Conservation (phyloP, 805 yeast genomes). For the Blastobotrys attinorum region DNA sequence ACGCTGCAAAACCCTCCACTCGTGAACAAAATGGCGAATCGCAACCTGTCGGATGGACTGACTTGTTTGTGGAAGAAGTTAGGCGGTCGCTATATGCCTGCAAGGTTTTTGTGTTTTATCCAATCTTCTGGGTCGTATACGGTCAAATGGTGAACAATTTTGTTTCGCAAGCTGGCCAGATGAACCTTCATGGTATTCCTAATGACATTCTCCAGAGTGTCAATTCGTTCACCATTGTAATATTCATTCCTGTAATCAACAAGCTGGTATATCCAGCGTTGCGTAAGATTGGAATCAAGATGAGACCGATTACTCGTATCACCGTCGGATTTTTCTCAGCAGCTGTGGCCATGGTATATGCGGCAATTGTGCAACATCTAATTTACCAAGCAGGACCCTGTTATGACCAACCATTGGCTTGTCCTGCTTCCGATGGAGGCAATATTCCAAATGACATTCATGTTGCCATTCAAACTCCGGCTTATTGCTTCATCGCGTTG, state of each 20-base stretch:
- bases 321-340: slow-evolving; percentile 62
- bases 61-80: slow-evolving; percentile 68
- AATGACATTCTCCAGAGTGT: slow-evolving; percentile 72
- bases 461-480: slow-evolving; percentile 63
- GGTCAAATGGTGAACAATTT: slow-evolving; percentile 69
- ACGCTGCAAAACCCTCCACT: slow-evolving; percentile 50
- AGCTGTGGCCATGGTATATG: slow-evolving; percentile 59
- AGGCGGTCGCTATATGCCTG: slow-evolving; percentile 58
- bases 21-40: slow-evolving; percentile 37
- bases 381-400: slow-evolving; percentile 70
- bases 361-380: slow-evolving; percentile 65
- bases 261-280: slow-evolving; percentile 45
- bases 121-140: slow-evolving; percentile 68
- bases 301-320: slow-evolving; percentile 67
- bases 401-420: slow-evolving; percentile 54
- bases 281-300: slow-evolving; percentile 41
- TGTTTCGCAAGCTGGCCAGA: slow-evolving; percentile 64
- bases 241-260: slow-evolving; percentile 71
- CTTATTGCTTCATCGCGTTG: slow-evolving; percentile 63
- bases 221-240: slow-evolving; percentile 66
- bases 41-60: slow-evolving; percentile 46
- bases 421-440: slow-evolving; percentile 23
- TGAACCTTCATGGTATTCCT: slow-evolving; percentile 71
- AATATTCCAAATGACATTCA: slow-evolving; percentile 43
- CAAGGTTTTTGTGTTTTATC: slow-evolving; percentile 62